These are phyloP conservation scores for Prosopis cineraria DNA, from an alignment of 306 rosid species.

Conservation along the genomic window DNA sequence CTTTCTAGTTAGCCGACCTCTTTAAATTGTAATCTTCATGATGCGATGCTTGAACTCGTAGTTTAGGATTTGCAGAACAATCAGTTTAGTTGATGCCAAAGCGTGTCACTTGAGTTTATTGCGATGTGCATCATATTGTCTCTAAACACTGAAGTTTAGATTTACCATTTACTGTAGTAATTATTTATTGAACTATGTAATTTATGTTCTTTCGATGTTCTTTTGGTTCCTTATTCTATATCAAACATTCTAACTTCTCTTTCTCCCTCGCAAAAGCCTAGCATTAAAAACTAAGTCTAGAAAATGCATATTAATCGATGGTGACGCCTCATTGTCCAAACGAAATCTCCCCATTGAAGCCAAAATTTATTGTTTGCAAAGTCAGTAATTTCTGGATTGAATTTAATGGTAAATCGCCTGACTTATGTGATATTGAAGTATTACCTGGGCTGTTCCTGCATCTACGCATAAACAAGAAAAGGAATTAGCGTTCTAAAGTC, in stretches of 20 bases:
- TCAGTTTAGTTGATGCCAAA: neutral
- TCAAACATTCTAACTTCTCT: neutral
- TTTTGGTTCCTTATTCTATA: neutral
- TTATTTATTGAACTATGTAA: neutral
- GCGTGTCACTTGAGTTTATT: neutral
- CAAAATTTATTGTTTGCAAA: neutral
- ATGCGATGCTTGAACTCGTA: slow-evolving; percentile 7
- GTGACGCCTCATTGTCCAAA: neutral
- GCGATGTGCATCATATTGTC: neutral
- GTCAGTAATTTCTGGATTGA: neutral
- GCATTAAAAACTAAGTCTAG: neutral
- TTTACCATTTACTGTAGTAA: neutral
- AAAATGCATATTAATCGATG: neutral
- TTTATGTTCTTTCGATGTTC: neutral
- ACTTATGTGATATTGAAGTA: neutral
- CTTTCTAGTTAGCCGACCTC: neutral
- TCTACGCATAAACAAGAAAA: neutral
- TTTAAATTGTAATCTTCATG: neutral
- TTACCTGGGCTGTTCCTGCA: neutral
- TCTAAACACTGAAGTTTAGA: neutral
- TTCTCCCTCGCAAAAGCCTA: neutral
- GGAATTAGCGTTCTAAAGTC: neutral
- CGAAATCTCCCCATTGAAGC: neutral
- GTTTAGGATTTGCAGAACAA: slow-evolving; percentile 21
- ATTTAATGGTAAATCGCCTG: neutral